Base-by-base conservation (phyloP, 345 rosid genomes). In the Eucalyptus tenuipes region DNA sequence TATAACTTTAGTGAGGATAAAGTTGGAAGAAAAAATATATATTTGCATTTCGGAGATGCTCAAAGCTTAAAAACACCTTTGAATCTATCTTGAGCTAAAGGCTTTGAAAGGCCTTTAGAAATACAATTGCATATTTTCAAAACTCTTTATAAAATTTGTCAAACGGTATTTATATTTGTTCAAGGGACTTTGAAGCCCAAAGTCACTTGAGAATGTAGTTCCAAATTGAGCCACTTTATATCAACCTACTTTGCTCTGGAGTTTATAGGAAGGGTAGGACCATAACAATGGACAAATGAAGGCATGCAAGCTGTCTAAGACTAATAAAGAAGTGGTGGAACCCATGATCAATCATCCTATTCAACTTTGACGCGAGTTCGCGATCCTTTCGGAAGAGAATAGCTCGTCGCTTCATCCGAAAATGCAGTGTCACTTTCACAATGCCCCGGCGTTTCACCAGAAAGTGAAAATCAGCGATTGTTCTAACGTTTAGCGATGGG, bases 101-200 rank as follows among this genome's bases (percentile, higher is more conserved):
- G 57, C 25, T 52, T 52, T 52, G 25, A 52, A 52, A 52, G 25
- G 1, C 57, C 57, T 3, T 20, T 20, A 52, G 10, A 52, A 8
- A 20, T 52, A 52, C 10, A 20, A 52, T 52, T 52, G 57, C 0
- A 52, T 52, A 0, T 20, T 52, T 52, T 52, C 5, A 0, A 52
- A 52, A 52, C 57, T 52, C 57, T 52, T 52, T 25, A 52, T 52
- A 52, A 52, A 52, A 52, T 20, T 52, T 52, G 57, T 52, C 25
- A 52, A 20, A 7, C 2, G 1, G 5, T 52, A 52, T 52, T 20
- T 52, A 10, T 52, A 52, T 52, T 52, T 52, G 57, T 52, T 8
- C 24, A 52, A 52, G 5, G 25, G 57, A 20, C 10, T 52, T 52
- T 52, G 10, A 20, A 20, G 25, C 25, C 25, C 57, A 20, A 52